Base-by-base conservation (phyloP, 2,329 filamentous ascomycete species). In the Verticillium isaacii region DNA sequence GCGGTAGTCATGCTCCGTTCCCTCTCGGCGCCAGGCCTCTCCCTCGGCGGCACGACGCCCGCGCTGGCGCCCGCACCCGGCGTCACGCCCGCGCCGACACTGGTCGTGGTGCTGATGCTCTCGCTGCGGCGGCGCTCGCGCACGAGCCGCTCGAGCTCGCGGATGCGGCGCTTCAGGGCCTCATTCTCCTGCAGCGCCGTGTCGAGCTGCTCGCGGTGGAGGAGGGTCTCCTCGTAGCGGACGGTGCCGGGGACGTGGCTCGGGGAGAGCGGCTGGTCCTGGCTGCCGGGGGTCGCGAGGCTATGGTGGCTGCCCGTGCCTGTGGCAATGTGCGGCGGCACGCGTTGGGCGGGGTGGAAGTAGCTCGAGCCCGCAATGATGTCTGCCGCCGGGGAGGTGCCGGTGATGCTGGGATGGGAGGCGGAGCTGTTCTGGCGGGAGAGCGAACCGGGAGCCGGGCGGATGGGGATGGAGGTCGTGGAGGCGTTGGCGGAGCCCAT, bases 111-210 rank as follows among this genome's bases (percentile, higher is more conserved):
- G 70, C 82, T 84, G 15, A 75, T 77, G 62, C 84, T 86, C 64
- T 81, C 83, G 66, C 81, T 81, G 41, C 77, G 73, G 37, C 79
- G 74, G 12, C 79, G 73, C 57, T 83, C 80, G 7, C 80, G 76
- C 8, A 88, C 75, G 64, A 79, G 74, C 41, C 80, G 77, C 74
- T 90, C 87, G 12, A 90, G 73, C 54, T 89, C 87, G 56, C 85
- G 80, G 62, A 90, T 83, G 15, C 84, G 80, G 60, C 81, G 78
- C 76, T 86, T 87, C 56, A 90, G 73, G 0, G 73, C 71, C 59
- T 89, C 87, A 63, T 90, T 89, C 73, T 90, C 87, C 56, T 80
- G 78, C 74, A 87, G 89, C 45, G 85, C 83, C 5, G 68, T 74
- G 29, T 89, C 87, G 0, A 89, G 75, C 69, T 89, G 87, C 41